Base-by-base conservation (phyloP, 1,284 basidiomycete genomes). In the Trichosporon sp. region DNA sequence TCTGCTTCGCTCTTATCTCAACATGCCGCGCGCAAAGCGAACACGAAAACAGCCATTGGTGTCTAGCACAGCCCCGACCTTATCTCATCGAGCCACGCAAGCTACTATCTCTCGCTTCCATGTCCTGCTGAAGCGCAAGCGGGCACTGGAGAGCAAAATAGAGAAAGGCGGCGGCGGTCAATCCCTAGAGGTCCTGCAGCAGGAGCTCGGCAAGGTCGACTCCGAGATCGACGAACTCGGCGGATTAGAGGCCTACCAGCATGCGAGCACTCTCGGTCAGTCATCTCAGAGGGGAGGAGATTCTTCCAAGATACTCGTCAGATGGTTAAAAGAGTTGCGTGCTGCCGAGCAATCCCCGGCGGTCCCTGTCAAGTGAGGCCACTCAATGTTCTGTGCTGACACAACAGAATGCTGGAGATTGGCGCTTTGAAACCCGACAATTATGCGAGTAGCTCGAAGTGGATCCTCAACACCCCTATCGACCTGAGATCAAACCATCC, bases 391-490 rank as follows among this genome's bases (percentile, higher is more conserved):
- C 34, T 25, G 10, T 2, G 32, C 29, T 60, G 31, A 56, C 27
- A 7, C 14, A 34, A 4, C 67, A 92, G 91, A 56, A 78, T 94
- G 64, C 83, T 95, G 1, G 92, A 95, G 79, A 89, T 94, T 2
- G 92, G 92, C 0, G 92, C 92, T 19, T 81, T 95, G 36, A 87
- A 86, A 66, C 89, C 88, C 2, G 87, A 91, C 72, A 95, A 94
- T 76, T 93, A 90, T 71, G 80, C 77, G 2, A 80, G 83, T 2
- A 88, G 86, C 66, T 75, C 81, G 7, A 80, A 83, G 0, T 94
- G 91, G 90, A 86, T 95, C 56, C 81, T 86, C 14, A 84, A 84
- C 36, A 85, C 83, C 0, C 87, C 91, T 0, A 91, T 94, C 65
- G 92, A 94, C 75, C 80, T 95, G 60, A 86, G 86, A 67, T 90